Evolutionary conservation across 2,329 filamentous ascomycete genomes (phyloP).

Genomic region (Fusarium scirpi): DNA sequence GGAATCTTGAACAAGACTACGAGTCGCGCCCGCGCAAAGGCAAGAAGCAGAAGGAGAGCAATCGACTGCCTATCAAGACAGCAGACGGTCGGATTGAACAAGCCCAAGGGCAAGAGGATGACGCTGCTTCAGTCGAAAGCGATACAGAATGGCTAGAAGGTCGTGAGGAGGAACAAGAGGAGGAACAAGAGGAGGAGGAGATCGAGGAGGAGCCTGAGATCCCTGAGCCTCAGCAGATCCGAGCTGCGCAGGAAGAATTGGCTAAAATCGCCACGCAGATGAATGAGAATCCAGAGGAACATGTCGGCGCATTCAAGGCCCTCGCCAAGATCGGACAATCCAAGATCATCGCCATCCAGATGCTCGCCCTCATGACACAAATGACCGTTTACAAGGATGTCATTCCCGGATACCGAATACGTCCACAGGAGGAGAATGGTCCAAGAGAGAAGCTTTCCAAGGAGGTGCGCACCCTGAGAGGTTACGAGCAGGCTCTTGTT

Average conservation of each 20-base stretch:
- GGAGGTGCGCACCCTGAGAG: conserved; percentile 83
- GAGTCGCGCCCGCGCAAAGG: conserved; percentile 83
- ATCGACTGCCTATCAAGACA: conserved; percentile 87
- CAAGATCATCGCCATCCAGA: conserved; percentile 79
- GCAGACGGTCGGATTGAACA: conserved; percentile 78
- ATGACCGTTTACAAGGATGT: conserved; percentile 93
- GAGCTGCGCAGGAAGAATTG: conserved; percentile 91
- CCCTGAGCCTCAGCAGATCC: conserved; percentile 81
- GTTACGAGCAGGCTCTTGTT: conserved; percentile 89
- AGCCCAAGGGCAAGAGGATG: conserved; percentile 66
- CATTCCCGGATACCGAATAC: conserved; percentile 95
- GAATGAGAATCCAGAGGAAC: conserved; percentile 94
- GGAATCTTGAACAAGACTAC: conserved; percentile 94
- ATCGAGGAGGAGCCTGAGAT: conserved; percentile 70
- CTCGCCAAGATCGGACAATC: conserved; percentile 80
- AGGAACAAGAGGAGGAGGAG: conserved; percentile 61
- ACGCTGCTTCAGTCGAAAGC: conserved; percentile 69
- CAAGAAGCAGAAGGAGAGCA: conserved; percentile 79
- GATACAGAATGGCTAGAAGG: conserved; percentile 74
- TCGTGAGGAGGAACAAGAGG: conserved; percentile 65
- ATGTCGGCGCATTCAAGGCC: conserved; percentile 81
- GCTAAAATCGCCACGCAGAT: conserved; percentile 83
- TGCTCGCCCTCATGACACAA: conserved; percentile 87
- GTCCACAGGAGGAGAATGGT: conserved; percentile 80
- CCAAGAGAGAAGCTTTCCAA: conserved; percentile 87